Evolutionary conservation across 2,329 filamentous ascomycete genomes (phyloP), one percentile per base, ranked within the genome.

Genomic region (Pseudocercospora musae): DNA sequence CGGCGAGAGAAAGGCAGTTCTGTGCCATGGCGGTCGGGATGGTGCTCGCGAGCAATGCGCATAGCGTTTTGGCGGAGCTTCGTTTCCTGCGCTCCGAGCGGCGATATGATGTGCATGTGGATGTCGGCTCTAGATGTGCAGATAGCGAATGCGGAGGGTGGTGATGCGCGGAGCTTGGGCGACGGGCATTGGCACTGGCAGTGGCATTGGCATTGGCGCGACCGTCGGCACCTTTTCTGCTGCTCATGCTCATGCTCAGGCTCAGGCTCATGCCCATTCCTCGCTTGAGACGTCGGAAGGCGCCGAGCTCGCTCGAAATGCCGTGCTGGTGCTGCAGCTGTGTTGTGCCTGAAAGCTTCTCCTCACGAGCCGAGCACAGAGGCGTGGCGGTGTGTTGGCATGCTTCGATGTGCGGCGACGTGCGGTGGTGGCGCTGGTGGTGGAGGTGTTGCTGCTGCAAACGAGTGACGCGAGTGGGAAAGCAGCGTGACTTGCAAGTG

Each of bases 1-100:
- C 87, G 60, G 84, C 78, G 37, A 96, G 82, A 27, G 91, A 87
- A 69, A 95, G 84, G 75, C 91, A 82, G 74, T 78, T 73, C 70
- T 82, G 79, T n/a, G 75, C 75, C 67, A 71, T 69, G 27, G 71
- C 64, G n/a, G 65, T 59, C 2, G 66, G 69, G 13, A 69, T 48
- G 53, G 63, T 67, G 62, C 58, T 62, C 20, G 68, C 70, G 42
- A 74, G 65, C 60, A 74, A 63, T 63, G 66, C 65, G 59, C 65
- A 66, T 57, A 67, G 13, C 23, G 23, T 3, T 29, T 6, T 56
- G 53, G 50, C 53, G 33, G 50, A 58, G 59, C 60, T 58, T 58
- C 57, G 60, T 27, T 33, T 33, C 4, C 31, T 50, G 37, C 27
- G 25, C 29, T 31, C 20, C n/a, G 58, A 56, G 56, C 59, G 62